Conservation (phyloP, 306 rosid genomes). For the Sphenostylis stenocarpa region DNA sequence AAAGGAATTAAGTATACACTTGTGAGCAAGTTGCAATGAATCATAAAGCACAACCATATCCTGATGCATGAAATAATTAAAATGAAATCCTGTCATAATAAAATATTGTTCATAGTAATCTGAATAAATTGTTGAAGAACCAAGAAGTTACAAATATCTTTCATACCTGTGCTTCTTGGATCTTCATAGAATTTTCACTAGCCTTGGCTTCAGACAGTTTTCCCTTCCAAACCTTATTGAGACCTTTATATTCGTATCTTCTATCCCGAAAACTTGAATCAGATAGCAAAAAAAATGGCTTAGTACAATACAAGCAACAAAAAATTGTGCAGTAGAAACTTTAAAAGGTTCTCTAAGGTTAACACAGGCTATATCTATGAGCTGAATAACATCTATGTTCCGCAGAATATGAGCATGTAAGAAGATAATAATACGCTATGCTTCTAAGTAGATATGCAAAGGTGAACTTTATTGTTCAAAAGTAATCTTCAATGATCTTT, state of each 20-base stretch:
- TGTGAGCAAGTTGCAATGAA: slow-evolving; percentile 89
- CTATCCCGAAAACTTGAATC: slow-evolving; percentile 91
- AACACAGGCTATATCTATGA: slow-evolving; percentile 12
- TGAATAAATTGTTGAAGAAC: slow-evolving; percentile 21
- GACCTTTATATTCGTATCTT: slow-evolving; percentile 97
- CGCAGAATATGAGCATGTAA: slow-evolving; percentile 5
- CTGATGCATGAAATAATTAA: slow-evolving; percentile 50
- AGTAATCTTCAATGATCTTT: slow-evolving; percentile 21
- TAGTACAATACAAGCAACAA: slow-evolving; percentile 30
- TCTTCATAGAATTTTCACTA: slow-evolving; percentile 78
- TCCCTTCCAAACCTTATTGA: slow-evolving; percentile 98
- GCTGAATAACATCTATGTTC: slow-evolving; percentile 3
- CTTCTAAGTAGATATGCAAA: slow-evolving; percentile 17
- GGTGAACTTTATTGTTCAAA: slow-evolving; percentile 17
- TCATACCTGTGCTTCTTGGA: slow-evolving; percentile 97
- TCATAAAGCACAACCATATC: slow-evolving; percentile 95
- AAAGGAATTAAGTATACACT: slow-evolving; percentile 89
- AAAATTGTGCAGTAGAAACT: slow-evolving; percentile 2
- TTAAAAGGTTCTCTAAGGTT: slow-evolving; percentile 4
- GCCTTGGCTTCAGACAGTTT: slow-evolving; percentile 88
- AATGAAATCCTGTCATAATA: slow-evolving; percentile 13
- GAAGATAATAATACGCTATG: background rate
- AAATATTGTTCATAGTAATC: slow-evolving; percentile 15
- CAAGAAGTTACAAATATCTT: slow-evolving; percentile 40
- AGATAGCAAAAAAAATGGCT: slow-evolving; percentile 35